Base-by-base conservation (phyloP, 768 basidiomycete genomes). In the Pleurotus salmoneostramineus region DNA sequence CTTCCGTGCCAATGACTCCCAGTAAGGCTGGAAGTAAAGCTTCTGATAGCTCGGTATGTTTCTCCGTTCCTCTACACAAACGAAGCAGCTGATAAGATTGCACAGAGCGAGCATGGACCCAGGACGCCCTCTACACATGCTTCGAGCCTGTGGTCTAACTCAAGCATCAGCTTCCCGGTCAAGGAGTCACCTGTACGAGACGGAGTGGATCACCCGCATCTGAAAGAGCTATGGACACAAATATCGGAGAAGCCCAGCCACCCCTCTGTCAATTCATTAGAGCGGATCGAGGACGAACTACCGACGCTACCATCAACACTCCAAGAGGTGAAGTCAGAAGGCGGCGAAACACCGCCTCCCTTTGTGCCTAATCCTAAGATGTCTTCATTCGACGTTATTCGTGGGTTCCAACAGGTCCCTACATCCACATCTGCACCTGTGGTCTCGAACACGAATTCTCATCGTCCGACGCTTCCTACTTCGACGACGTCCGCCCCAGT, bases 401-500 rank as follows among this genome's bases (percentile, higher is more conserved):
- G 89, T 58, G 90, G 91, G 17, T 94, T 94, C 73, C 92, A 94
- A 66, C 87, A 87, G 70, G 92, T 93, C 31, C 91, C 91, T 3
- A 73, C 83, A 6, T 77, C 89, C 2, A 78, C 83, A 12, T 69
- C 80, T 11, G 80, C 68, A 48, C 70, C 78, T 46, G 17, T 17
- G 6, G 6, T 17, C 3, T 45, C 52, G 6, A n/a, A n/a, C 21
- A 8, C 48, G 27, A 66, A 78, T 10, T 66, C 76, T 37, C 79
- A 77, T 60, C 78, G 83, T 60, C 72, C 83, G 2, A 71, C 83
- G 52, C 82, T 86, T 17, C 79, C 84, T 17, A 73, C 83, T 14
- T 70, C 75, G 4, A 74, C 72, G 1, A 77, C 74, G 47, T 55
- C 52, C 27, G 73, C 74, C n/a, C 77, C 78, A 57, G 75, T 77